phyloP scores from a whole-genome alignment of 768 basidiomycete species.

The Trametes gibbosa region DNA sequence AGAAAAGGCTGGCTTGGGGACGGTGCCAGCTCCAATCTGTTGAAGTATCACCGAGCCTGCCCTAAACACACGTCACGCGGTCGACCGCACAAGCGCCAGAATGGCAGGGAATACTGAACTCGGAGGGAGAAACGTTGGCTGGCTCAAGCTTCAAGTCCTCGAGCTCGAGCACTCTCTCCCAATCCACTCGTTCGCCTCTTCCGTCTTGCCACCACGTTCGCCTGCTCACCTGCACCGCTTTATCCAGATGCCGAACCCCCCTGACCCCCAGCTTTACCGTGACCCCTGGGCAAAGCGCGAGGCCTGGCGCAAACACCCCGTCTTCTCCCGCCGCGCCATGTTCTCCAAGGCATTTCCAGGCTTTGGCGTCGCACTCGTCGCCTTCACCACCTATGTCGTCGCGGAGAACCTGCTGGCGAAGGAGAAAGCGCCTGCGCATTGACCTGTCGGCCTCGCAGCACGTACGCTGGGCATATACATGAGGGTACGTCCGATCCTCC shows the following conservation, averaged over 20 bases:
- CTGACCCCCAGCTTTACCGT: slow-evolving; percentile 64
- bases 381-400: slow-evolving; percentile 88
- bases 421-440: slow-evolving; percentile 23
- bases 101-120: slow-evolving; percentile 5
- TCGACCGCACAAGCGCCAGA: slow-evolving; percentile 3
- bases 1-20: slow-evolving; percentile 19
- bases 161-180: background rate
- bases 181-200: slow-evolving; percentile 3
- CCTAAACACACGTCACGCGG: slow-evolving; percentile 44
- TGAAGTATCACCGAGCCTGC: slow-evolving; percentile 50
- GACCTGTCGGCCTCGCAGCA: background rate
- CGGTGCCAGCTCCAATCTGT: slow-evolving; percentile 22
- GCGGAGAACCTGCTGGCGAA: slow-evolving; percentile 65
- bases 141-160: too few species aligned
- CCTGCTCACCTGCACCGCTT: slow-evolving; percentile 6
- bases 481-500: background rate
- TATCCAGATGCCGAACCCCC: slow-evolving; percentile 43
- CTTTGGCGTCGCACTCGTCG: slow-evolving; percentile 88
- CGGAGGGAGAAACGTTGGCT: too few species aligned
- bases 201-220: background rate
- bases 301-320: slow-evolving; percentile 88
- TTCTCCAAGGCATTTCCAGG: slow-evolving; percentile 92
- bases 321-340: slow-evolving; percentile 85
- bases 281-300: slow-evolving; percentile 95
- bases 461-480: background rate